These are phyloP conservation scores for Brachypodium distachyon DNA, from an alignment of 202 grass and related monocot genomes.

Conservation along the genomic window DNA sequence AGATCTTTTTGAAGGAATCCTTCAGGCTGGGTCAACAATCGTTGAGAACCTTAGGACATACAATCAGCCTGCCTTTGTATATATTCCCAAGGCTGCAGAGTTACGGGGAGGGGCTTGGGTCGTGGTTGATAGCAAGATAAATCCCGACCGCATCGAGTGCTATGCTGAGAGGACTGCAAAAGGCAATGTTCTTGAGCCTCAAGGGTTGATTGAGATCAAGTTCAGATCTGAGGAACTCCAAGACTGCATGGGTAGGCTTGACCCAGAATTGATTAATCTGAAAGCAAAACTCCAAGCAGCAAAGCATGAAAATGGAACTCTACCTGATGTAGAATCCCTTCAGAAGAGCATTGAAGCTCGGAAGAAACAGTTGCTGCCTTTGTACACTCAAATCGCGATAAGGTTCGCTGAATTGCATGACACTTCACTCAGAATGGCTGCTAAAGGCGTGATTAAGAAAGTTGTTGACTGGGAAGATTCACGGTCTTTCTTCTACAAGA, in stretches of 20 bases:
- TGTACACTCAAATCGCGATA: conserved; percentile 73
- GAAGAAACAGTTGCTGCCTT: conserved; percentile 57
- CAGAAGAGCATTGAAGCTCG: conserved; percentile 52
- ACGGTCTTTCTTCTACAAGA: conserved; percentile 67
- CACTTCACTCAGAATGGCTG: conserved; percentile 68
- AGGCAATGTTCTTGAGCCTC: conserved; percentile 79
- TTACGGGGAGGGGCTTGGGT: conserved; percentile 86
- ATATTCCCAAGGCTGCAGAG: conserved; percentile 78
- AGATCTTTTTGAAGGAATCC: conserved; percentile 87
- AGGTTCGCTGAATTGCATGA: conserved; percentile 78
- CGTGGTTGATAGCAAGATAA: conserved; percentile 85
- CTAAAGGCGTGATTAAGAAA: conserved; percentile 59
- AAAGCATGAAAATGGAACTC: conserved; percentile 33
- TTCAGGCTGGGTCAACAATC: conserved; percentile 83
- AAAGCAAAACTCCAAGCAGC: conserved; percentile 47
- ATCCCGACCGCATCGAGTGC: conserved; percentile 72
- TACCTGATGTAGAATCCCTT: conserved; percentile 29
- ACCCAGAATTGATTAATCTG: conserved; percentile 49
- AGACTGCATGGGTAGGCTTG: conserved; percentile 79
- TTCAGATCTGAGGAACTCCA: conserved; percentile 69
- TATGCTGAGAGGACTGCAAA: conserved; percentile 78
- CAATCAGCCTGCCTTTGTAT: conserved; percentile 84
- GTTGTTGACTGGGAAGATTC: conserved; percentile 70
- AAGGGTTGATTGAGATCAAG: conserved; percentile 83
- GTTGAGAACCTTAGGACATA: conserved; percentile 86